Evolutionary conservation across 208 protist species (phyloP), one percentile per base, ranked within the genome.

Genomic region (Leishmania arabica): DNA sequence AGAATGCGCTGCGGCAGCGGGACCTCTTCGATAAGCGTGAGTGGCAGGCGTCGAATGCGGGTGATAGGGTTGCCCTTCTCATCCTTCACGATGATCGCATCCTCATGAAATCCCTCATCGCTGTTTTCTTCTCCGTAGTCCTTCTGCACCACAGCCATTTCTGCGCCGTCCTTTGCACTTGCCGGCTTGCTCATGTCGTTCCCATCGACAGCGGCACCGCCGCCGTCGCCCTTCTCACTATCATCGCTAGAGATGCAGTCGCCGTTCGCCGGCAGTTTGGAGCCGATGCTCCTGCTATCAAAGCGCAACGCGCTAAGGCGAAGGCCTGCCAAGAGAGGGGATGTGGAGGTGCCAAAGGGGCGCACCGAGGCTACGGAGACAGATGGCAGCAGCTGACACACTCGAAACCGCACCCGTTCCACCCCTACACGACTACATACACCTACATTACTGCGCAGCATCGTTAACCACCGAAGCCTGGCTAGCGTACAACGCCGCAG

Each of bases 21-120:
- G 31, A 96, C 87, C 79, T 97, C 92, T 78, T 97, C 94, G 69
- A 96, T 89, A n/a, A 97, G 89, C 5, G 91, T 92, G 17, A 97
- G 88, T 17, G 94, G 94, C 40, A 93, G 80, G 37, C 88, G 84
- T 3, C 88, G 90, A 37, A 97, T 89, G 42, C 92, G 93, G 11
- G 80, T 88, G 71, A 97, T 34, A 47, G 81, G 76, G 87, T 95
- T 95, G 78, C 90, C 90, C 51, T 90, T 88, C 31, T 92, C 89
- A 79, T 96, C 91, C 70, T 83, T 89, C 54, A 89, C 88, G 19
- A 93, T 71, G 72, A 95, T 85, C 3, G 92, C 83, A 34, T 92
- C 88, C 65, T 93, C 84, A 42, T 85, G 70, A 62, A 93, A 93
- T 51, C 88, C 88, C 11, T 91, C 85, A 34, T 86, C 80, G 49